phyloP scores from a whole-genome alignment of 2,329 filamentous ascomycete species.

The Nigrospora osmanthi region DNA sequence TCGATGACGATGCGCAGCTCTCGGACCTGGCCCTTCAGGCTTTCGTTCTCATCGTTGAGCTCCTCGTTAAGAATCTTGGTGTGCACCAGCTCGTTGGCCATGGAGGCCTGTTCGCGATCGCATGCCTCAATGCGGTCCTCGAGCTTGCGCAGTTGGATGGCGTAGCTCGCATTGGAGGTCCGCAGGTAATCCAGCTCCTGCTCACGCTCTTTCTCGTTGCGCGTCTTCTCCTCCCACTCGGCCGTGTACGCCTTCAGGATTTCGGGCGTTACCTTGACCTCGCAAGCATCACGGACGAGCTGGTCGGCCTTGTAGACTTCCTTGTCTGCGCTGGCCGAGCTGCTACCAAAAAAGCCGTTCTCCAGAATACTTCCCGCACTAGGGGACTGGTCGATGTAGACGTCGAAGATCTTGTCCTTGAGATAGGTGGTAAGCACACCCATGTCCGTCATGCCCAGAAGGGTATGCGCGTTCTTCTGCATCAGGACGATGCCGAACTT shows the following conservation, averaged over 20 bases:
- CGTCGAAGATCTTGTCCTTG: constrained; percentile 91
- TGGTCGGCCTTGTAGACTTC: constrained; percentile 93
- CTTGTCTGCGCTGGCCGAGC: constrained; percentile 82
- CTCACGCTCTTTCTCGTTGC: constrained; percentile 74
- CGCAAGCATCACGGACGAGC: constrained; percentile 86
- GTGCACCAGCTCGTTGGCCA: constrained; percentile 85
- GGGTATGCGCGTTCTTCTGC: constrained; percentile 77
- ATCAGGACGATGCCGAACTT: constrained; percentile 94
- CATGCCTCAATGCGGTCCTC: constrained; percentile 84
- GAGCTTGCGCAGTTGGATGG: constrained; percentile 71
- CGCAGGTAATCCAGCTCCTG: constrained; percentile 70
- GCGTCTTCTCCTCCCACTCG: constrained; percentile 90
- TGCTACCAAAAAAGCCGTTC: constrained; percentile 94
- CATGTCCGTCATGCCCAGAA: constrained; percentile 89
- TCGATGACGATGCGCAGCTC: constrained; percentile 84
- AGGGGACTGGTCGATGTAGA: constrained; percentile 91
- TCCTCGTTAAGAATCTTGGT: constrained; percentile 92
- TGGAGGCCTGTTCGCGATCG: constrained; percentile 81
- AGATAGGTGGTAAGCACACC: constrained; percentile 78
- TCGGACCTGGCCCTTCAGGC: constrained; percentile 72
- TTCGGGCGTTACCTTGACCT: constrained; percentile 76
- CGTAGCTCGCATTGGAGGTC: constrained; percentile 56
- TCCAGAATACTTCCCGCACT: constrained; percentile 90
- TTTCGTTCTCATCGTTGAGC: constrained; percentile 83
- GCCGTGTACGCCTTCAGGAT: constrained; percentile 70